Evolutionary conservation across 2,329 filamentous ascomycete genomes (phyloP), one percentile per base, ranked within the genome.

Genomic region (Hymenoscyphus repandus): DNA sequence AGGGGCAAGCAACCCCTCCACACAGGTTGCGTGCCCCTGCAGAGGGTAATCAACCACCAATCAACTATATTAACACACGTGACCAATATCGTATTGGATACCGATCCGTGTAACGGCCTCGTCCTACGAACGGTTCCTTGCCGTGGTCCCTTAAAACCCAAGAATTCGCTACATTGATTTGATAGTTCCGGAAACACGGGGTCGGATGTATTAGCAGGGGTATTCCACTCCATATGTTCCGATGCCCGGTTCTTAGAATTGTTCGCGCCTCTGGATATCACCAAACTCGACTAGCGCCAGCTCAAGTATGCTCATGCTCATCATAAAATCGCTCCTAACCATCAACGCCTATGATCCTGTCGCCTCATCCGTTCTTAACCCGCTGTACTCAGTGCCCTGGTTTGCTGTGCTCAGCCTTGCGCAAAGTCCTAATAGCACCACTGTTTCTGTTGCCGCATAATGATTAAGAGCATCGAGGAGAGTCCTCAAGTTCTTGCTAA

Each of bases 361-460:
- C 54, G 83, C 79, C 42, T 83, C 80, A 52, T 85, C 81, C n/a
- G 73, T 71, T 48, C 77, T 73, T 51, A 82, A 61, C 2, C 80
- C 81, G 9, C 79, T 77, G 62, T 78, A 83, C 64, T 84, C 80
- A 0, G 80, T 84, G 17, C 87, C 88, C 65, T 91, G 87, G 54
- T 88, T 90, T 11, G 88, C 89, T 52, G 86, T 89, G 62, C 86
- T 91, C 63, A 95, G 66, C 54, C 90, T 73, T 11, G 90, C 90
- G 65, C 90, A 95, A 13, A 99, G 74, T 58, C 91, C 92, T 55
- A 97, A 72, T 58, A 99, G 77, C 15, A 96, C 93, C 2, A 96
- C 92, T 36, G 93, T 97, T 73, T 99, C 93, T 0, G 93, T 97
- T 0, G 93, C 93, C 2, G 93, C 93, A 62, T 96, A 95, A 69